Evolutionary conservation across 495 filamentous ascomycete species (phyloP).

Genomic region (Pseudoneurospora amorphoporcata): DNA sequence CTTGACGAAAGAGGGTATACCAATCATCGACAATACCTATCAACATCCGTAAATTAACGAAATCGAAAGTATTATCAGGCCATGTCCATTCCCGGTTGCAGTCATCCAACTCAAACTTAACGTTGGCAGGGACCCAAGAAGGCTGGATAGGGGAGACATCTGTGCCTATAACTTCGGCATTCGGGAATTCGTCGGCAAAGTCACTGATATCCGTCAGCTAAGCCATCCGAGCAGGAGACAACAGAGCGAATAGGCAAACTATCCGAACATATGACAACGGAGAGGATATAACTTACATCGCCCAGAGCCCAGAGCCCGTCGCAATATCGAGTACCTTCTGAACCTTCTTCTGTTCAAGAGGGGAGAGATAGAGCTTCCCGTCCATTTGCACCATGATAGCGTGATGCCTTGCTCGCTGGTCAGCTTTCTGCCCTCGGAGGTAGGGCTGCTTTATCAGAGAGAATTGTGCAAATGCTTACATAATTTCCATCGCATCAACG

Average conservation of each 20-base stretch:
- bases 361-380: slow-evolving; percentile 37
- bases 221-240: no score
- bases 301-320: slow-evolving; percentile 54
- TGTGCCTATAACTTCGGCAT: slow-evolving; percentile 45
- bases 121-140: slow-evolving; percentile 35
- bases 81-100: slow-evolving; percentile 43
- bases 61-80: slow-evolving; percentile 45
- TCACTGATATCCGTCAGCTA: no score
- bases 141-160: slow-evolving; percentile 51
- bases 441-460: background rate
- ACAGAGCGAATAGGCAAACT: background rate
- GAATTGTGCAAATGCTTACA: slow-evolving; percentile 6
- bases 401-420: background rate
- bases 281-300: slow-evolving; percentile 12
- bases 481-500: slow-evolving; percentile 17
- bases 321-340: slow-evolving; percentile 48
- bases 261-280: accelerated
- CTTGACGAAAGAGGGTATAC: slow-evolving; percentile 30
- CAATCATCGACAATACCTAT: slow-evolving; percentile 47
- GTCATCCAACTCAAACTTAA: slow-evolving; percentile 46
- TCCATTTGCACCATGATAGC: background rate
- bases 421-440: background rate
- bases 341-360: slow-evolving; percentile 30
- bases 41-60: slow-evolving; percentile 48
- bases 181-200: slow-evolving; percentile 38